phyloP scores from a whole-genome alignment of 768 basidiomycete species.

The Phlebiopsis flavidoalba region DNA sequence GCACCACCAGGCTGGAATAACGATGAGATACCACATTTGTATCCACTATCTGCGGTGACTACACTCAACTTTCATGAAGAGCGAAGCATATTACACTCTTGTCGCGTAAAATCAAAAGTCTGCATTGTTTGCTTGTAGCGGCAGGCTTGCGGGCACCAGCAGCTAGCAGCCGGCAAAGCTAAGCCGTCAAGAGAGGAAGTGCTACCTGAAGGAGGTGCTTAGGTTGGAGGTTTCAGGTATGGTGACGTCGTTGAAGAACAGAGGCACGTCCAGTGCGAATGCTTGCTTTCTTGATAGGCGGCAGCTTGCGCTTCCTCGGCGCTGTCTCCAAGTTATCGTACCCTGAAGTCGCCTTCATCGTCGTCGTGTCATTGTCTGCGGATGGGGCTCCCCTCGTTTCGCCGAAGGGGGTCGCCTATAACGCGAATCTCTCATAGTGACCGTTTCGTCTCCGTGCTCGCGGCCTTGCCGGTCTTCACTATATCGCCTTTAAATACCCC shows the following conservation, averaged over 20 bases:
- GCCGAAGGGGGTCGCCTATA: constrained; percentile 19
- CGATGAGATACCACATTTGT: not conserved
- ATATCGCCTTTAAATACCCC: constrained; percentile 21
- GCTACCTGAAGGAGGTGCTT: not conserved
- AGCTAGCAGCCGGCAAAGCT: constrained; percentile 7
- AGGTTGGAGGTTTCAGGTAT: constrained; percentile 16
- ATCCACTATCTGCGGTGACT: not conserved
- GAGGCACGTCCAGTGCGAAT: constrained; percentile 17
- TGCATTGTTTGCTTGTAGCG: constrained; percentile 21
- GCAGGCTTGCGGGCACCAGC: constrained; percentile 23
- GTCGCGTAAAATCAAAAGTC: constrained; percentile 65
- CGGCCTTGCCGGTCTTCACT: constrained; percentile 25
- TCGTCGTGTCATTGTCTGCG: constrained; percentile 5
- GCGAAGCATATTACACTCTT: constrained; percentile 54
- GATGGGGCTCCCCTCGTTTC: constrained; percentile 1
- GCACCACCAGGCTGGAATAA: constrained; percentile 16
- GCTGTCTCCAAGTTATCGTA: constrained; percentile 17
- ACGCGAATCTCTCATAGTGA: constrained; percentile 40
- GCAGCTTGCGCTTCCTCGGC: constrained; percentile 61
- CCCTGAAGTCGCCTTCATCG: constrained; percentile 18
- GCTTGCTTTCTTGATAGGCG: constrained; percentile 63
- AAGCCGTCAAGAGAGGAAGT: not conserved
- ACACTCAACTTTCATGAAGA: constrained; percentile 38
- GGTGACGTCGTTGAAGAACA: constrained; percentile 9
- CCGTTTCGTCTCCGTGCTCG: constrained; percentile 29